Percentiles rank a stretch among this genome's conserved stretches.
Conservation (phyloP, 257 asterid species). For the Scutellaria galericulata region DNA sequence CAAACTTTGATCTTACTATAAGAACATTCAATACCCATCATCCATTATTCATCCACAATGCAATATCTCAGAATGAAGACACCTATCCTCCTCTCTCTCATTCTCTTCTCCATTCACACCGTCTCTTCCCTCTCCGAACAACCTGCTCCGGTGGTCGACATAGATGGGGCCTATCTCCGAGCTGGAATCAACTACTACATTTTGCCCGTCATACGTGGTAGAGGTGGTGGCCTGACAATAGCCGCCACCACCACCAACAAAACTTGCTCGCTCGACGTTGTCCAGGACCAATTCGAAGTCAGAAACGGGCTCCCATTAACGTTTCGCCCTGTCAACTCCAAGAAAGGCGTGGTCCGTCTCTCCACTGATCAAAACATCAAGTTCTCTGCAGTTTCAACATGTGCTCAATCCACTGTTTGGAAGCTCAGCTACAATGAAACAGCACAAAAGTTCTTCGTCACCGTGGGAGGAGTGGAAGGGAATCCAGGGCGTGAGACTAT, state of each 20-base stretch:
- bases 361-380: conserved; percentile 56
- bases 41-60: neutral
- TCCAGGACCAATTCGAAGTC: conserved; percentile 47
- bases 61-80: conserved; percentile 32
- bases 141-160: conserved; percentile 50
- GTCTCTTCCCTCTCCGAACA: conserved; percentile 25
- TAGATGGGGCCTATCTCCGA: conserved; percentile 36
- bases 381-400: conserved; percentile 43
- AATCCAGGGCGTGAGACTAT: conserved; percentile 52
- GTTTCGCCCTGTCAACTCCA: conserved; percentile 48
- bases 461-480: conserved; percentile 56
- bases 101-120: conserved; percentile 33
- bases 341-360: conserved; percentile 42
- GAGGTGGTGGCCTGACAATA: conserved; percentile 72
- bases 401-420: conserved; percentile 57
- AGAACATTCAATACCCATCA: neutral
- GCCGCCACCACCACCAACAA: conserved; percentile 36
- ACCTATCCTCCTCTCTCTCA: conserved; percentile 14
- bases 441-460: conserved; percentile 33
- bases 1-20: too few relatives aligned
- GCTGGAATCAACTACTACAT: conserved; percentile 51
- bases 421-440: conserved; percentile 41
- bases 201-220: conserved; percentile 56
- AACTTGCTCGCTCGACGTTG: conserved; percentile 56
- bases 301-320: conserved; percentile 52